Percentiles rank a stretch among this genome's conserved stretches.
These are phyloP conservation scores for Ceratobasidium sp. DNA, from an alignment of 1,284 basidiomycete genomes.

Conservation along the genomic window DNA sequence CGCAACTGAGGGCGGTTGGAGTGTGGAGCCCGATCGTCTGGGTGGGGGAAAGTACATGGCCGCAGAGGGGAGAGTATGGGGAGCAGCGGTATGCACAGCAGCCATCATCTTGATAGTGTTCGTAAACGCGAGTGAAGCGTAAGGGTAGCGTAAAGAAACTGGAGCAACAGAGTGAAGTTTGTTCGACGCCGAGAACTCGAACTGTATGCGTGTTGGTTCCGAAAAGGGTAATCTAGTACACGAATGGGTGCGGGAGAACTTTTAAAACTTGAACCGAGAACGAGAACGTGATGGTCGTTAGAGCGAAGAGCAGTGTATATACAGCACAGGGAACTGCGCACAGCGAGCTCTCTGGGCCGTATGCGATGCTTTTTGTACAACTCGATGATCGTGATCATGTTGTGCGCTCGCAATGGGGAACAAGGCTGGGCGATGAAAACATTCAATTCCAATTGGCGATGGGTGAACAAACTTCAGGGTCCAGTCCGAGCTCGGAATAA, in stretches of 20 bases:
- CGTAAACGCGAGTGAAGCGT: background rate
- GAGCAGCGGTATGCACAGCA: slow-evolving; percentile 21
- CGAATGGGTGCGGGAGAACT: background rate
- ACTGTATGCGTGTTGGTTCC: too few species aligned
- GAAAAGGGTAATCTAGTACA: background rate
- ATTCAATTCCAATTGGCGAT: background rate
- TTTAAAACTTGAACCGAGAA: slow-evolving; percentile 11
- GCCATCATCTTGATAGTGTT: slow-evolving; percentile 33
- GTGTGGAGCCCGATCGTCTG: slow-evolving; percentile 15
- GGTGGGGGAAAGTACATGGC: slow-evolving; percentile 13
- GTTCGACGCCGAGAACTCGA: too few species aligned
- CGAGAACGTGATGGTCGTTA: background rate
- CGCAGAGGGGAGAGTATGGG: slow-evolving; percentile 25
- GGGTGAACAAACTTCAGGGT: slow-evolving; percentile 1
- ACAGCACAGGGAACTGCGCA: slow-evolving; percentile 27
- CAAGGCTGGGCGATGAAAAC: slow-evolving; percentile 5
- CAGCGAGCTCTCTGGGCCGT: background rate
- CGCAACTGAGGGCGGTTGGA: slow-evolving; percentile 40
- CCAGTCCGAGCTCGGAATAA: background rate
- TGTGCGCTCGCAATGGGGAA: background rate
- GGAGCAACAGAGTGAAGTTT: background rate
- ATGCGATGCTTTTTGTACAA: slow-evolving; percentile 16
- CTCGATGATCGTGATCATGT: background rate
- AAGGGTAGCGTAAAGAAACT: background rate
- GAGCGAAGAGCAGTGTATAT: slow-evolving; percentile 6